Evolutionary conservation across 2,329 filamentous ascomycete species (phyloP), one percentile per base, ranked within the genome.

Genomic region (Cladophialophora immunda): DNA sequence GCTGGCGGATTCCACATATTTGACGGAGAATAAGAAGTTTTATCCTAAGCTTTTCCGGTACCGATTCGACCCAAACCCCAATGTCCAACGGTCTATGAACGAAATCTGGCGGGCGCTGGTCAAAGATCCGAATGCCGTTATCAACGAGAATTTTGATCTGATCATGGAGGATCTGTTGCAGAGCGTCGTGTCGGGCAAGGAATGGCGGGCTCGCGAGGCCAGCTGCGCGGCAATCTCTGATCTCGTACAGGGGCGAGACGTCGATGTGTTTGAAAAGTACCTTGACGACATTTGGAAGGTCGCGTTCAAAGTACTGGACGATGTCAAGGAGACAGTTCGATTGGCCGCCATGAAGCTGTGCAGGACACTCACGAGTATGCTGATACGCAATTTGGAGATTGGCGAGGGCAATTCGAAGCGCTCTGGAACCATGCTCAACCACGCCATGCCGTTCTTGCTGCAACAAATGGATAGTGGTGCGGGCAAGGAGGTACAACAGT

Each of bases 91-190:
- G 56, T 97, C 94, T 0, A 99, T 99, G 95, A 94, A 97, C 65
- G 93, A 96, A 69, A 98, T 99, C 71, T 99, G 95, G 95, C 94
- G 92, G 74, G 90, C 94, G 0, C 81, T 99, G n/a, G 93, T 98
- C 62, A 97, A 96, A 75, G 93, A 98, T 73, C 87, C 92, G 1
- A 89, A 87, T 19, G 84, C 86, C 0, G 92, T 91, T 0, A 87
- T 98, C 52, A 90, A 95, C 70, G 82, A 85, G 19, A 86, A 98
- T 78, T 97, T 98, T 75, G 91, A 97, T 70, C 87, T 88, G 8
- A 98, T 99, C 73, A 90, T 99, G 82, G 84, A 90, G 9, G 95
- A 99, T 76, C 81, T 98, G 6, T 83, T 99, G 34, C 90, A 89
- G 72, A 96, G 91, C 75, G 92, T 98, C 50, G 79, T 98, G 4